phyloP scores from a whole-genome alignment of 805 yeast species.

The Nakazawaea molendinolei region DNA sequence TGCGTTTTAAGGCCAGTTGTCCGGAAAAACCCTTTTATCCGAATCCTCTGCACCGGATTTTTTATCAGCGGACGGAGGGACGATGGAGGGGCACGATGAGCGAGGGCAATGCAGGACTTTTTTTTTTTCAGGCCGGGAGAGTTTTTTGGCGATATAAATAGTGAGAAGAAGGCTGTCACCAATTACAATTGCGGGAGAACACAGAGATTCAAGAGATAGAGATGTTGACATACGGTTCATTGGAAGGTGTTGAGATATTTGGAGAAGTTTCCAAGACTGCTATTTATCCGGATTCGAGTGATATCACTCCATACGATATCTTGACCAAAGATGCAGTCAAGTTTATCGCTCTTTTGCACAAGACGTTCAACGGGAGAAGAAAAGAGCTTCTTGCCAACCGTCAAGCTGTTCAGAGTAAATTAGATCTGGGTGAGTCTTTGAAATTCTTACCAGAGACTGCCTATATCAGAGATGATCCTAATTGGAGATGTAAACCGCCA shows the following conservation, averaged over 20 bases:
- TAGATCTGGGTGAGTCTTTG: conserved; percentile 55
- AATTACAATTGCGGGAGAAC: too few relatives aligned
- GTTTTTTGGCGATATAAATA: not conserved
- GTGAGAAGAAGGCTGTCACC: too few relatives aligned
- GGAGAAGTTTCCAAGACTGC: conserved; percentile 38
- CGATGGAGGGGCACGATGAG: too few relatives aligned
- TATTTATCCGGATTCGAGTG: conserved; percentile 21
- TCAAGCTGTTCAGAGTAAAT: conserved; percentile 47
- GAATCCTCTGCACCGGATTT: too few relatives aligned
- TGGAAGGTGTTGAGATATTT: conserved; percentile 46
- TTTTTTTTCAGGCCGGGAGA: too few relatives aligned
- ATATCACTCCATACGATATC: conserved; percentile 44
- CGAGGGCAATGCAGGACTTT: too few relatives aligned
- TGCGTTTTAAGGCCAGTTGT: too few relatives aligned
- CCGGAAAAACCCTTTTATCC: too few relatives aligned
- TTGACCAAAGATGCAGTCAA: conserved; percentile 55
- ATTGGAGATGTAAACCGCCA: conserved; percentile 69
- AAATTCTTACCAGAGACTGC: conserved; percentile 65
- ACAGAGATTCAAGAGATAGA: not conserved
- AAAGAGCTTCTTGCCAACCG: conserved; percentile 54
- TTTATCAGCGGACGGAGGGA: too few relatives aligned
- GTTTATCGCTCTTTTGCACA: conserved; percentile 66
- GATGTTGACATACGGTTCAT: conserved; percentile 30
- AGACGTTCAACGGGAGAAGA: conserved; percentile 62
- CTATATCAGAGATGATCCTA: conserved; percentile 60